Conservation (phyloP, 1,284 basidiomycete species). For the Coniferiporia weirii region DNA sequence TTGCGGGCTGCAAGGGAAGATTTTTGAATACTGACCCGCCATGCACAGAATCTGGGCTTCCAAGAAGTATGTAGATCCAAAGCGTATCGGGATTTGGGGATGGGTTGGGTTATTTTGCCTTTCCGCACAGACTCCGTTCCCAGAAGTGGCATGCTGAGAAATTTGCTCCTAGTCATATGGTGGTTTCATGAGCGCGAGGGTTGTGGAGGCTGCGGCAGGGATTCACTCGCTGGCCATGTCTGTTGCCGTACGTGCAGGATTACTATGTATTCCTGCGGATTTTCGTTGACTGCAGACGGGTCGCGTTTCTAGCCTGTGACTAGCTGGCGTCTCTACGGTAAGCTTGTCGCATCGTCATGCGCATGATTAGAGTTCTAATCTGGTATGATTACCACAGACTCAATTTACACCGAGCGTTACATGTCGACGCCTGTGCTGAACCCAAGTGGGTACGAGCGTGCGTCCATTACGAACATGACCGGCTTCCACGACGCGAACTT, state of each 20-base stretch:
- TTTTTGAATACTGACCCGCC: background rate
- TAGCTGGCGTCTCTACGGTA: constrained; percentile 81
- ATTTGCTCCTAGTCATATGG: constrained; percentile 69
- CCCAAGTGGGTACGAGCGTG: constrained; percentile 75
- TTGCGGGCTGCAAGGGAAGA: background rate
- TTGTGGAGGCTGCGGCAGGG: constrained; percentile 81
- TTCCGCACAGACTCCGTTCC: background rate
- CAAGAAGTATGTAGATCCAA: constrained; percentile 75
- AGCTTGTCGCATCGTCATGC: constrained; percentile 21
- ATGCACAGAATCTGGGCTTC: constrained; percentile 59
- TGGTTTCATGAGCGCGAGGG: constrained; percentile 89
- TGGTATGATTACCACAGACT: constrained; percentile 43
- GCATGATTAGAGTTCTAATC: constrained; percentile 2
- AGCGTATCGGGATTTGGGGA: constrained; percentile 90
- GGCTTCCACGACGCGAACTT: constrained; percentile 79
- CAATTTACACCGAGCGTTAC: constrained; percentile 95
- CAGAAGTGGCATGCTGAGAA: background rate
- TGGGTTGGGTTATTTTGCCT: constrained; percentile 58
- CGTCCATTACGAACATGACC: constrained; percentile 80
- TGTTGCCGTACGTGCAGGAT: constrained; percentile 62
- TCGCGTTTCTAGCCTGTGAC: constrained; percentile 59
- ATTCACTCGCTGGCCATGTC: constrained; percentile 87
- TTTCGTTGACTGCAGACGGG: no score
- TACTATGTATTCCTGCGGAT: background rate
- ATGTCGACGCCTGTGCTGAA: constrained; percentile 84